phyloP scores from a whole-genome alignment of 2,329 filamentous ascomycete species.

The Fusarium circinatum region DNA sequence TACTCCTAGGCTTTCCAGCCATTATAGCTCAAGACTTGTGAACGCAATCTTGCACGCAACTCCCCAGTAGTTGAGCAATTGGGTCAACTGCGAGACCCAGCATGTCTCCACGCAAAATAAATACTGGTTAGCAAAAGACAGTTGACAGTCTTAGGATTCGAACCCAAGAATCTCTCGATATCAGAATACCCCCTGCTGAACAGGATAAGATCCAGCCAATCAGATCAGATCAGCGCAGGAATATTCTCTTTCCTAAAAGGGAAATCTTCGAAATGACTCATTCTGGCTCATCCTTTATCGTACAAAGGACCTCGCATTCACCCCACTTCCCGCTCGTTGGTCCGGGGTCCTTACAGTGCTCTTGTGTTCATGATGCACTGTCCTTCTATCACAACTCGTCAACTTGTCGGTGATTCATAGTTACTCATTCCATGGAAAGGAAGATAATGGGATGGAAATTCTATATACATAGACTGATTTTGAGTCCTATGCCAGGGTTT shows the following conservation, averaged over 20 bases:
- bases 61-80: no score
- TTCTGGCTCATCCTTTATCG: constrained; percentile 46
- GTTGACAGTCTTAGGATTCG: neutral
- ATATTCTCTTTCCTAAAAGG: constrained; percentile 14
- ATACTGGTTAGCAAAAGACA: neutral
- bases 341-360: constrained; percentile 11
- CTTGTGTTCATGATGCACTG: constrained; percentile 10
- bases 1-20: neutral
- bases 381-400: constrained; percentile 10
- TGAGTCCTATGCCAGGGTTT: neutral
- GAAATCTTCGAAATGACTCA: constrained; percentile 47
- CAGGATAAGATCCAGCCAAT: neutral
- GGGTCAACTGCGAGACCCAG: neutral
- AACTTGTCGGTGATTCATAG: constrained; percentile 41
- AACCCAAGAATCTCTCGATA: constrained; percentile 6
- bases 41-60: no score
- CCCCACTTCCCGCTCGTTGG: constrained; percentile 9
- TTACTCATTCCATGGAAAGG: constrained; percentile 27
- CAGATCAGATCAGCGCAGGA: neutral
- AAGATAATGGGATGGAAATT: neutral
- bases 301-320: neutral
- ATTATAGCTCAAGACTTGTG: neutral
- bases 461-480: neutral
- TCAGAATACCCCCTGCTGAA: neutral
- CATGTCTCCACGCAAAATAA: neutral